Evolutionary conservation across 257 asterid species (phyloP), one percentile per base, ranked within the genome.

Genomic region (Nyctanthes arbortristis): DNA sequence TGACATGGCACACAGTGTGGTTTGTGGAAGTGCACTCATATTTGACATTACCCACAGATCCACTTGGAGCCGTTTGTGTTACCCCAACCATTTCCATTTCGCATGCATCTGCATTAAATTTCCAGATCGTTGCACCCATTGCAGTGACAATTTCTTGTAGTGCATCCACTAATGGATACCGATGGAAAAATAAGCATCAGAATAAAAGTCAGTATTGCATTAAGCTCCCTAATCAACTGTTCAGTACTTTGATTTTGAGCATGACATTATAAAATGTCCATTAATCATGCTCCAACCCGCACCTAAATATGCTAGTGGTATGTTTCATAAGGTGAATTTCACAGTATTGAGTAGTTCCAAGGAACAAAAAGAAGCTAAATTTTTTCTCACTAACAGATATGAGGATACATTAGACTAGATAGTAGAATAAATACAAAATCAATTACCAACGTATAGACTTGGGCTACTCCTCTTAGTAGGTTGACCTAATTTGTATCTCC

Each of bases 81-180:
- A 80, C 34, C 61, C 85, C 96, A 70, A 83, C 91, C 71, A 61
- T 73, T 69, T 86, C 92, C 18, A 89, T 24, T 49, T 69, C 78
- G 70, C 98, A 92, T 66, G 67, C 65, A 59, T 84, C 87, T 12
- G 85, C 85, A 73, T 88, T 39, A 70, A 92, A 90, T 71, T 58
- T 76, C 95, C 90, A 88, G 67, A 56, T 36, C 61, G 79, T 75
- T 54, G 91, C 93, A n/a, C 98, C 98, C 93, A 92, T 75, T 69
- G 84, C 85, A 20, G 74, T 68, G 40, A 86, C 93, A 36, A 88
- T 73, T 78, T 84, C 84, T 79, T 82, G 85, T 66, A 92, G 92
- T 68, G 79, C 88, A 67, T 84, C 86, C 77, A 85, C 98, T 92
- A 68, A n/a, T 10, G 58, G 75, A 36, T 45, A 63, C n/a, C n/a